phyloP scores from a whole-genome alignment of 2,329 filamentous ascomycete species.

The Ambrosiella cleistominuta region DNA sequence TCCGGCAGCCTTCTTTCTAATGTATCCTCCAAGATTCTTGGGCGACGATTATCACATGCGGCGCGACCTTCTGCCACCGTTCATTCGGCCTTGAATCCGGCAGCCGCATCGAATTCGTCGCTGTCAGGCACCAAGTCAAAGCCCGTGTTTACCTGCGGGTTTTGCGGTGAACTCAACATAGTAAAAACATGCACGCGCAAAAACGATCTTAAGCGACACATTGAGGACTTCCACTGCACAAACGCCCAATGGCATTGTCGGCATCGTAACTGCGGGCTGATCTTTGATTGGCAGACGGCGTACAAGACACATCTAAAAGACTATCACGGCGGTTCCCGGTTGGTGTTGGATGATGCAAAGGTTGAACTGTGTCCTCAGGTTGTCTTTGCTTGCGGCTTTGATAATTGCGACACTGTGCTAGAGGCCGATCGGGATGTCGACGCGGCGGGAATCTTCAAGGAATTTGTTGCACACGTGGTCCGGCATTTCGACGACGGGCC shows the following conservation, averaged over 20 bases:
- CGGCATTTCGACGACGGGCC: slow-evolving; percentile 29
- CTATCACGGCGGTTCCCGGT: slow-evolving; percentile 25
- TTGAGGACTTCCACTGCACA: slow-evolving; percentile 30
- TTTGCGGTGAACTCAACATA: slow-evolving; percentile 27
- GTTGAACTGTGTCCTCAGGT: slow-evolving; percentile 28
- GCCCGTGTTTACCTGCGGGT: slow-evolving; percentile 23
- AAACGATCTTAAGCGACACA: slow-evolving; percentile 31
- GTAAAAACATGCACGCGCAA: slow-evolving; percentile 28
- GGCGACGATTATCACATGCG: slow-evolving; percentile 16
- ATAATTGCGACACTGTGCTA: slow-evolving; percentile 26
- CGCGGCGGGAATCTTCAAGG: slow-evolving; percentile 23
- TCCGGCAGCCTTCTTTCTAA: slow-evolving; percentile 24
- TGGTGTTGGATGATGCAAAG: slow-evolving; percentile 26
- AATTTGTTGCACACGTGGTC: slow-evolving; percentile 29
- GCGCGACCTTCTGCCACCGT: slow-evolving; percentile 15
- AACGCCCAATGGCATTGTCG: slow-evolving; percentile 30
- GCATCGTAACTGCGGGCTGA: slow-evolving; percentile 25
- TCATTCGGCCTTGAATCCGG: background rate
- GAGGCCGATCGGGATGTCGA: slow-evolving; percentile 26
- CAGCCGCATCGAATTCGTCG: background rate
- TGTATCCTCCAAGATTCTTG: slow-evolving; percentile 22
- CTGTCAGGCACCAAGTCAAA: slow-evolving; percentile 21
- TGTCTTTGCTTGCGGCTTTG: slow-evolving; percentile 32
- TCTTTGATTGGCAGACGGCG: slow-evolving; percentile 31
- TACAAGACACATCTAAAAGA: slow-evolving; percentile 31